Evolutionary conservation across 257 asterid species (phyloP).

Genomic region (Verbascum thapsus): DNA sequence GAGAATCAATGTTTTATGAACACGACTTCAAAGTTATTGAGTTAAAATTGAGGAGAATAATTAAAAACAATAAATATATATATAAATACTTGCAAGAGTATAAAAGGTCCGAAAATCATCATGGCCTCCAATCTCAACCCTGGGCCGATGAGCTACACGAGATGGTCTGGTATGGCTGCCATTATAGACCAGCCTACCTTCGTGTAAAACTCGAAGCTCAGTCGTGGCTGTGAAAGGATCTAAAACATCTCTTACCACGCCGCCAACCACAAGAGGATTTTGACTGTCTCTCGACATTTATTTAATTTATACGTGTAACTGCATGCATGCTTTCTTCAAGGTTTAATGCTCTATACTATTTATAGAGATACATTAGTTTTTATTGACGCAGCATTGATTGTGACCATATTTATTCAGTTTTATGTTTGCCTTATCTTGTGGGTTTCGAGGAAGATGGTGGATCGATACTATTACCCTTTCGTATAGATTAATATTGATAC

Average conservation of each 20-base stretch:
- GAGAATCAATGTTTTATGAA: background rate
- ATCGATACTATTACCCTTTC: no score
- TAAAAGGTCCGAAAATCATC: conserved; percentile 40
- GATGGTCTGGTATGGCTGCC: conserved; percentile 40
- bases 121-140: conserved; percentile 38
- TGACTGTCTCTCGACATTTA: conserved; percentile 28
- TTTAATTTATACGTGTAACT: background rate
- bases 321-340: no score
- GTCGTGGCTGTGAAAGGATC: conserved; percentile 30
- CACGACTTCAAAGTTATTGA: no score
- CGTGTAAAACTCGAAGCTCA: conserved; percentile 26
- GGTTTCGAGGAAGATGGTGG: no score
- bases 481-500: no score
- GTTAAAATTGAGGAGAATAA: background rate
- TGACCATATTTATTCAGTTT: no score
- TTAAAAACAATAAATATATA: background rate
- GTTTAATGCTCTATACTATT: no score
- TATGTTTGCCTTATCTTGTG: no score
- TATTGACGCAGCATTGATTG: no score
- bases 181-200: conserved; percentile 28
- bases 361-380: no score
- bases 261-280: conserved; percentile 28
- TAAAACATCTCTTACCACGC: conserved; percentile 34
- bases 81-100: conserved; percentile 40
- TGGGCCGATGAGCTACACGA: conserved; percentile 32